Conservation (phyloP, 805 yeast species). For the Cyberlindnera bimundalis region DNA sequence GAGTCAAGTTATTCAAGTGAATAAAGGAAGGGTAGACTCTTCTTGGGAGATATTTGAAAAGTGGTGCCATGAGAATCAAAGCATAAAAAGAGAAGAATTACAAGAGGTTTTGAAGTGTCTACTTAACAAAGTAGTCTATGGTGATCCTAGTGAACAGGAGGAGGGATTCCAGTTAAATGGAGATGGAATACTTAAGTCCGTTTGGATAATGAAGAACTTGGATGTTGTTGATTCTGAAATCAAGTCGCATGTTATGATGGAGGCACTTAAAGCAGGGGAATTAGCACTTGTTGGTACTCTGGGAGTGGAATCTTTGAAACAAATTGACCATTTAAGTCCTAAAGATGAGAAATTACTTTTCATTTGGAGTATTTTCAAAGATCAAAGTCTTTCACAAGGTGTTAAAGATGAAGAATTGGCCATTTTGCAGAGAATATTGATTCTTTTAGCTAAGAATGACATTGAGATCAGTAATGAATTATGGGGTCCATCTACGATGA, state of each 20-base stretch:
- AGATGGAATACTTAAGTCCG: slow-evolving; percentile 23
- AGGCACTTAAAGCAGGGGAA: slow-evolving; percentile 9
- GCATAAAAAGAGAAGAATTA: slow-evolving; percentile 14
- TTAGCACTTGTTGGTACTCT: slow-evolving; percentile 11
- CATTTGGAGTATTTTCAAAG: slow-evolving; percentile 10
- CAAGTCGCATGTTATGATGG: slow-evolving; percentile 14
- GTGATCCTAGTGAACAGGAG: slow-evolving; percentile 35
- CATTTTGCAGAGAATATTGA: slow-evolving; percentile 5
- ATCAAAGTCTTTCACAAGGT: neutral
- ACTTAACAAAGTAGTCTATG: slow-evolving; percentile 35
- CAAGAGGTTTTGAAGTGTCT: slow-evolving; percentile 30
- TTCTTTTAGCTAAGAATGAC: slow-evolving; percentile 5
- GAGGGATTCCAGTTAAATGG: slow-evolving; percentile 30
- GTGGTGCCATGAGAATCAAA: slow-evolving; percentile 12
- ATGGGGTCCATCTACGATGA: slow-evolving; percentile 6
- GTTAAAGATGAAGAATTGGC: neutral
- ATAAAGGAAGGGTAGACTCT: slow-evolving; percentile 52
- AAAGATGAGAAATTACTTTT: slow-evolving; percentile 8
- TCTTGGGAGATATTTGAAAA: slow-evolving; percentile 45
- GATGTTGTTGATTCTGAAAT: slow-evolving; percentile 12
- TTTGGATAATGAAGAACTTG: slow-evolving; percentile 25
- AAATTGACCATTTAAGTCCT: slow-evolving; percentile 8
- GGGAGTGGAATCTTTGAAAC: slow-evolving; percentile 13
- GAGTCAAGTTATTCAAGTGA: slow-evolving; percentile 35
- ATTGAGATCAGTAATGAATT: slow-evolving; percentile 2